A percentile compares a stretch with the other conserved stretches of the same genome.
Conservation (phyloP, 129 eudicot genomes). For the Saussurea involucrata region DNA sequence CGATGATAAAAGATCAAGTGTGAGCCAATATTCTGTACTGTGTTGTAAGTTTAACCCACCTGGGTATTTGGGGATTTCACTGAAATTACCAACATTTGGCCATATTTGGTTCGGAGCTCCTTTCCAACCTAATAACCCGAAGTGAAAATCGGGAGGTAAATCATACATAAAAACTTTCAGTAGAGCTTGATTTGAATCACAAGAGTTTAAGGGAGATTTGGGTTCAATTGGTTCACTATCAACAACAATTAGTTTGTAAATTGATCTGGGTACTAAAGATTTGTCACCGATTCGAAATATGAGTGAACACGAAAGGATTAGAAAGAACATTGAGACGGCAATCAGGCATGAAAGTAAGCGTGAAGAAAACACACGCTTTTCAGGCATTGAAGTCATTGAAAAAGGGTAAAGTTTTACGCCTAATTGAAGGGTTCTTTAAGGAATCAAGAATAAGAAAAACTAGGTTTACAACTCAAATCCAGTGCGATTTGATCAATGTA, state of each 20-base stretch:
- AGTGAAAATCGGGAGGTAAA: slow-evolving; percentile 78
- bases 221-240: slow-evolving; percentile 26
- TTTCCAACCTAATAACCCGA: slow-evolving; percentile 80
- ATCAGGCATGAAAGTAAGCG: slow-evolving; percentile 57
- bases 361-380: slow-evolving; percentile 55
- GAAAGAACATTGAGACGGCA: slow-evolving; percentile 55
- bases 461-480: not conserved
- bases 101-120: slow-evolving; percentile 51
- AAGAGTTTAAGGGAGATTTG: slow-evolving; percentile 12
- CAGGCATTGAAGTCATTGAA: slow-evolving; percentile 43
- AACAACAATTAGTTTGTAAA: slow-evolving; percentile 42
- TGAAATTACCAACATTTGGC: slow-evolving; percentile 61
- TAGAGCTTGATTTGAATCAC: slow-evolving; percentile 36
- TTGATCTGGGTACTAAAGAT: slow-evolving; percentile 53
- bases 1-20: slow-evolving; percentile 89
- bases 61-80: slow-evolving; percentile 60
- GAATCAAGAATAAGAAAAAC: not conserved
- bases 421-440: not conserved
- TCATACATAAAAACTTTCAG: slow-evolving; percentile 83
- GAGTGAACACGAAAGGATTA: slow-evolving; percentile 49
- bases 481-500: not conserved
- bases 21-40: slow-evolving; percentile 88
- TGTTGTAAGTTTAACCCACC: slow-evolving; percentile 94
- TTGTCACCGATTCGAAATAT: slow-evolving; percentile 43
- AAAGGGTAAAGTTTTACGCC: not conserved